Conservation (phyloP, 2,329 filamentous ascomycete species). For the Lecanicillium sp. region DNA sequence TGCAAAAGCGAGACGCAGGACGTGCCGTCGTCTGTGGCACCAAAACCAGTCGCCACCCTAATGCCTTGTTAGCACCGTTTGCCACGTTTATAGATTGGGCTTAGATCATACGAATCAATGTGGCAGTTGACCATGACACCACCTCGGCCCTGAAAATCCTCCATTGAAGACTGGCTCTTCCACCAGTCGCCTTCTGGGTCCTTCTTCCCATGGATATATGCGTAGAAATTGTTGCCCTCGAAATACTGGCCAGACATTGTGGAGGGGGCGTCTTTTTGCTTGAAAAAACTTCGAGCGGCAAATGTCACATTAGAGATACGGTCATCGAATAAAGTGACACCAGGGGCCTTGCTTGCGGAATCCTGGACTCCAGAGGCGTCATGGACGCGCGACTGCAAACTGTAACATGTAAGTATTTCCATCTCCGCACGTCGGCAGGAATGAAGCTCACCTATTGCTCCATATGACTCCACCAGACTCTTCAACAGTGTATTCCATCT, state of each 20-base stretch:
- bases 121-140: constrained; percentile 92
- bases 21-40: constrained; percentile 89
- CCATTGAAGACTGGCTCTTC: constrained; percentile 34
- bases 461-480: constrained; percentile 22
- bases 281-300: constrained; percentile 16
- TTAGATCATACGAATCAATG: constrained; percentile 58
- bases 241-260: constrained; percentile 60
- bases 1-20: constrained; percentile 83
- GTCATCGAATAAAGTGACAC: constrained; percentile 71
- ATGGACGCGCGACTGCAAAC: background rate
- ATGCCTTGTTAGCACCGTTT: constrained; percentile 9
- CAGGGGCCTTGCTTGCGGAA: constrained; percentile 15
- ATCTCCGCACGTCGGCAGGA: constrained; percentile 6
- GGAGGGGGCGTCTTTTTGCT: constrained; percentile 12
- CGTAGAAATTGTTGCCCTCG: constrained; percentile 84
- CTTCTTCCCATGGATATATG: constrained; percentile 78
- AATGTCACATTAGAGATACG: constrained; percentile 69
- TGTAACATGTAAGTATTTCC: too few relatives aligned
- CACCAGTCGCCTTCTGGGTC: constrained; percentile 71
- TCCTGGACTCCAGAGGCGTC: background rate
- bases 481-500: constrained; percentile 37
- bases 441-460: constrained; percentile 5
- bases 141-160: constrained; percentile 49
- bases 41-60: constrained; percentile 83
- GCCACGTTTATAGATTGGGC: too few relatives aligned